phyloP scores from a whole-genome alignment of 1,139 yeast species.

The Lodderomyces jiufengensis region DNA sequence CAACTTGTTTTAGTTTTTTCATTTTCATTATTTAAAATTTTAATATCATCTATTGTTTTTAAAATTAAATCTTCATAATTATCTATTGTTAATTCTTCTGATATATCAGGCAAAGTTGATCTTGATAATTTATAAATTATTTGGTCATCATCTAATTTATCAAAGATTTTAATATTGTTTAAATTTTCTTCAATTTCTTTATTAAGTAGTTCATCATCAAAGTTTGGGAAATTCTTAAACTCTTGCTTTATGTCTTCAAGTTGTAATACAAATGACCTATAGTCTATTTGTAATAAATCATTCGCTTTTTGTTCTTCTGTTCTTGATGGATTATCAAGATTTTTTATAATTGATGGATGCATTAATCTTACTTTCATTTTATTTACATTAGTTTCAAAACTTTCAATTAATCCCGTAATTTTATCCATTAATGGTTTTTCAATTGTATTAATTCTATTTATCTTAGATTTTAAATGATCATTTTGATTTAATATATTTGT shows the following conservation, averaged over 20 bases:
- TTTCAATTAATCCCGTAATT: conserved; percentile 25
- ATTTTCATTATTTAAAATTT: conserved; percentile 29
- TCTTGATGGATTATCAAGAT: background rate
- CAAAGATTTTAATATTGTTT: conserved; percentile 7
- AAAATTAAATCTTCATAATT: conserved; percentile 35
- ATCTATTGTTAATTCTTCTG: conserved; percentile 18
- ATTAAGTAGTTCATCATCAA: conserved; percentile 11
- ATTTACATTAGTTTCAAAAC: conserved; percentile 22
- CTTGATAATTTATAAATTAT: conserved; percentile 13
- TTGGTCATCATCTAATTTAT: conserved; percentile 18
- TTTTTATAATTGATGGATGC: conserved; percentile 2
- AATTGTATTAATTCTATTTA: conserved; percentile 26
- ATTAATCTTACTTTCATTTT: conserved; percentile 8
- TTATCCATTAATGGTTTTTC: conserved; percentile 38
- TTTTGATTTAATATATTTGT: conserved; percentile 19
- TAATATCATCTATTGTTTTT: conserved; percentile 23
- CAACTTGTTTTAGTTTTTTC: conserved; percentile 32
- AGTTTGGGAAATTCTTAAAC: conserved; percentile 20
- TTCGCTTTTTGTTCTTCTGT: conserved; percentile 2
- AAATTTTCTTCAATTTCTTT: conserved; percentile 8
- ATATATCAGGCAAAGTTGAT: conserved; percentile 15
- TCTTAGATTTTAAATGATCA: conserved; percentile 18
- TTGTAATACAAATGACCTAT: conserved; percentile 20
- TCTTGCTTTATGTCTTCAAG: conserved; percentile 13
- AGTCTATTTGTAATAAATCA: conserved; percentile 15